Evolutionary conservation across 495 filamentous ascomycete genomes (phyloP), one percentile per base, ranked within the genome.

Genomic region (Clavariopsis aquatica): DNA sequence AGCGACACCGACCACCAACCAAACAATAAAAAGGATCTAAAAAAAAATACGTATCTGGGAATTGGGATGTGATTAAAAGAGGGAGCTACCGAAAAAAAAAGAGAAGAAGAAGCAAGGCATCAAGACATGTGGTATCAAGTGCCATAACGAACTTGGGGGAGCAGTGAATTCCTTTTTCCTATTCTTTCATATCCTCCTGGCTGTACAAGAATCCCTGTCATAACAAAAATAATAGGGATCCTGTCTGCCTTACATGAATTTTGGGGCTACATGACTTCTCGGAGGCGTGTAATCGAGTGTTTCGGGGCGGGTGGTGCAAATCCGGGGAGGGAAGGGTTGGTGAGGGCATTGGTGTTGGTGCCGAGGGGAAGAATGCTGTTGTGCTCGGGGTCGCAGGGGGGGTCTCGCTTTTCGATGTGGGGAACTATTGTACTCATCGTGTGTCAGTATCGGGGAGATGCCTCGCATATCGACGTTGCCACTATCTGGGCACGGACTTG

Each of bases 261-360:
- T 65, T 57, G 3, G 62, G 31, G 62, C 55, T 65, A 65, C 62
- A 65, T 65, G 62, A 65, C 62, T 47, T 49, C 58, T 56, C 57
- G 60, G 60, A 64, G 60, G 26, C 38, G 55, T 49, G 52, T 51
- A 13, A 22, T 19, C 52, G 19, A 55, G 27, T 20, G 43, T 27
- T n/a, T 23, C 19, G 22, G 52, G 1, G 53, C 24, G 53, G 9
- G 28, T 20, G 53, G 53, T 26, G 62, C 34, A 31, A 28, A n/a
- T 47, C 41, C 9, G 26, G 52, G 60, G 24, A 20, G 26, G 2
- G 26, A 12, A 20, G 26, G 2, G 26, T 24, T 46, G 29, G 36
- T 45, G 22, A n/a, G 31, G 22, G 19, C 2, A 29, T 19, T 46
- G 36, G 52, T 56, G 52, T 19, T 46, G 36, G 52, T 56, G 52